A percentile compares a stretch with the other conserved stretches of the same genome.
phyloP scores from a whole-genome alignment of 192 early-diverging fungal species.

The Backusella macrospora region DNA sequence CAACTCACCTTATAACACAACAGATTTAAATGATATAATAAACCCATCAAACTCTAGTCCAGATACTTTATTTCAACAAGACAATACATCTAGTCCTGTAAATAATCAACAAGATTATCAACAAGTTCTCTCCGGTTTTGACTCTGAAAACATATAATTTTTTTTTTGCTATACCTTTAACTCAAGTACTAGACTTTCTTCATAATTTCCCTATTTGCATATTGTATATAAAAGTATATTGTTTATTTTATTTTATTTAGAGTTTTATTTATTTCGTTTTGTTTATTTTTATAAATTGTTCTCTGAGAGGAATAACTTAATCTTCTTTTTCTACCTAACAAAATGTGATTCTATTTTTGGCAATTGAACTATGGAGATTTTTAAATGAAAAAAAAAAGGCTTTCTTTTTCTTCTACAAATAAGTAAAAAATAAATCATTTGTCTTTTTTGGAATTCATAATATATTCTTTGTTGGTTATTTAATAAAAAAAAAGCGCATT shows the following conservation, averaged over 20 bases:
- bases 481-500: no score
- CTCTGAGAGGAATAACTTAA: no score
- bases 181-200: background rate
- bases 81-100: background rate
- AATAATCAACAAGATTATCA: background rate
- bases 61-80: constrained; percentile 3
- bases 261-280: background rate
- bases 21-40: constrained; percentile 6
- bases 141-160: constrained; percentile 2
- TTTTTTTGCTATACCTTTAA: background rate
- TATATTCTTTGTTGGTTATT: no score
- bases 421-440: background rate
- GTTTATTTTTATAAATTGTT: background rate
- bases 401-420: background rate
- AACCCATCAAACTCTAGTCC: background rate
- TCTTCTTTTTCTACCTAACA: background rate
- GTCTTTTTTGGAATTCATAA: background rate
- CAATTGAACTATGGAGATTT: background rate
- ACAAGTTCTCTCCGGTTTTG: background rate
- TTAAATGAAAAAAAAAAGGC: background rate
- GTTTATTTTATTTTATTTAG: background rate
- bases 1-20: background rate
- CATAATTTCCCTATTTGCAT: background rate
- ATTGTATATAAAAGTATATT: background rate
- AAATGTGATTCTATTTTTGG: background rate